Conservation (phyloP, 192 early-diverging fungal species). For the Backusella luteola region DNA sequence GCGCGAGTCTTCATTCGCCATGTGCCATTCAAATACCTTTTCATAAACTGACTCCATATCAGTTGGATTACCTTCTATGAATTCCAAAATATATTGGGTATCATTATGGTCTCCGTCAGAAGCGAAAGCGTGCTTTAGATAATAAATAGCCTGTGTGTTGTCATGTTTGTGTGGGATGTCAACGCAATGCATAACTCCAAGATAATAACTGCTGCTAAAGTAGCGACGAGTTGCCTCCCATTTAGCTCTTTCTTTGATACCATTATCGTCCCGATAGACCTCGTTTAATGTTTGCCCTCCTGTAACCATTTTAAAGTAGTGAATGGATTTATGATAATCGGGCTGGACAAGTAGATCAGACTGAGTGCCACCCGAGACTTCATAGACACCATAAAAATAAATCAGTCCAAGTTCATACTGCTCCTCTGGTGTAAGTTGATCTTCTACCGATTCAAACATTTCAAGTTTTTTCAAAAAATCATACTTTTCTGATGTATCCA, state of each 20-base stretch:
- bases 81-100: constrained; percentile 1
- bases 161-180: background rate
- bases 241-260: background rate
- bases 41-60: constrained; percentile 43
- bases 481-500: background rate
- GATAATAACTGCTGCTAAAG: background rate
- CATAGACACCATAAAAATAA: background rate
- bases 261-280: background rate
- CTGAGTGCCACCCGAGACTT: too few relatives aligned
- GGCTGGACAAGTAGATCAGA: too few relatives aligned
- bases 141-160: constrained; percentile 17
- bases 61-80: background rate
- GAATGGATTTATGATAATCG: too few relatives aligned
- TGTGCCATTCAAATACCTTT: constrained; percentile 61
- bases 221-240: constrained; percentile 17
- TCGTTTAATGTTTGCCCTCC: too few relatives aligned
- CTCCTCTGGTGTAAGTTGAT: background rate
- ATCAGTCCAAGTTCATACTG: background rate
- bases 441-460: background rate
- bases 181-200: background rate
- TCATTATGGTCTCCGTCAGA: constrained; percentile 8
- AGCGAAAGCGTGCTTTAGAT: background rate
- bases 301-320: too few relatives aligned
- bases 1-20: constrained; percentile 56
- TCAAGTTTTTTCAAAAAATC: background rate